Evolutionary conservation across 31 red algal genomes (phyloP).

Genomic region (Odonthalia washingtoniensis): DNA sequence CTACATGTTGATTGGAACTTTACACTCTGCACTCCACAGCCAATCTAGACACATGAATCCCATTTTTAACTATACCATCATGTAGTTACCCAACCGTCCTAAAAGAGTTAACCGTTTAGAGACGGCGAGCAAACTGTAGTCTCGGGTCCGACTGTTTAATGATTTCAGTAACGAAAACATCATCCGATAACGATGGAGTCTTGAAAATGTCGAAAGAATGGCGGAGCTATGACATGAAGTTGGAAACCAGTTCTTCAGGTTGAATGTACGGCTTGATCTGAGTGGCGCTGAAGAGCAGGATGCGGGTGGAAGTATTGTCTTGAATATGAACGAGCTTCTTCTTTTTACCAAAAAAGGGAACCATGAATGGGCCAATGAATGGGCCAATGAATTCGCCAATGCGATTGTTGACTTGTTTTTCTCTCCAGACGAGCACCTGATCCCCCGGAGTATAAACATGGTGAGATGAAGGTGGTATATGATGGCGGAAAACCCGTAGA

Average conservation of each 20-base stretch:
- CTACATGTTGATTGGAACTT: too few species aligned
- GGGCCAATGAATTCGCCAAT: constrained; percentile 13
- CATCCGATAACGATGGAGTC: not conserved
- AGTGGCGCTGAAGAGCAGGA: not conserved
- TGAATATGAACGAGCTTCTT: not conserved
- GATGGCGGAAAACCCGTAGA: not conserved
- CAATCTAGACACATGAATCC: too few species aligned
- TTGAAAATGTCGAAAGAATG: not conserved
- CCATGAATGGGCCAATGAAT: too few species aligned
- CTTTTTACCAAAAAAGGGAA: not conserved
- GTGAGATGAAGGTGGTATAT: not conserved
- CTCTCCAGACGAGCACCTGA: constrained; percentile 15
- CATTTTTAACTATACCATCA: too few species aligned
- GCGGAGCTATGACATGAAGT: not conserved
- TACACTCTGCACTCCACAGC: too few species aligned
- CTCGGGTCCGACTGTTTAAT: constrained; percentile 9
- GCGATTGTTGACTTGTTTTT: not conserved
- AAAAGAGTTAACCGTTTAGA: too few species aligned
- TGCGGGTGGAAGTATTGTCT: not conserved
- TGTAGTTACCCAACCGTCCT: too few species aligned
- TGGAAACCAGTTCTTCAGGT: not conserved
- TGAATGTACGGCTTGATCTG: not conserved
- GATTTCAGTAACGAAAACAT: constrained; percentile 29
- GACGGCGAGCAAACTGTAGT: too few species aligned
- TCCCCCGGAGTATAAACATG: not conserved